These are phyloP conservation scores for Allantophomopsis lycopodina DNA, from an alignment of 2,329 filamentous ascomycete genomes.

Conservation along the genomic window DNA sequence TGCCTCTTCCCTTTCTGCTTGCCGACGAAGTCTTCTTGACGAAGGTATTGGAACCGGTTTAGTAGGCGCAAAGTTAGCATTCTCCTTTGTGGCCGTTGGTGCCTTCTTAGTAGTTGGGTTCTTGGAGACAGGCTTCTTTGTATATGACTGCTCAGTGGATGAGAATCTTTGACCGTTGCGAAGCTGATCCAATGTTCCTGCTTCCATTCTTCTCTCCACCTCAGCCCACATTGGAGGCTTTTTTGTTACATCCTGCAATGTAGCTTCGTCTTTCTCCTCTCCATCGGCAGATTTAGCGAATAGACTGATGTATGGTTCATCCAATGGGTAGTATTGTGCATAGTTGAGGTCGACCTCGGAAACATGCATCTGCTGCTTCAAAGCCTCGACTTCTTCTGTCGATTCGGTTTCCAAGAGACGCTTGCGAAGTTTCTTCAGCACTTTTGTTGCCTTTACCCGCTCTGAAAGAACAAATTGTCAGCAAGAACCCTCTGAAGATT, in stretches of 20 bases:
- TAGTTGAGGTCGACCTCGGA: constrained; percentile 67
- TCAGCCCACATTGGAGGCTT: constrained; percentile 49
- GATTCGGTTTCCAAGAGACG: constrained; percentile 37
- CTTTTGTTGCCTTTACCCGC: constrained; percentile 56
- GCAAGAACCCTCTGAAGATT: constrained; percentile 1
- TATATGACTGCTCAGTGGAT: constrained; percentile 2
- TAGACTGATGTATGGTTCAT: constrained; percentile 55
- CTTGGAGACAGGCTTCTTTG: constrained; percentile 6
- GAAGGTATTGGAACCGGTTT: constrained; percentile 5
- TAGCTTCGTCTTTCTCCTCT: constrained; percentile 11
- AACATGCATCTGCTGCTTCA: constrained; percentile 47
- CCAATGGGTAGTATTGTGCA: constrained; percentile 56
- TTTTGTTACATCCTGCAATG: constrained; percentile 14
- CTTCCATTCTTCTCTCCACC: constrained; percentile 49
- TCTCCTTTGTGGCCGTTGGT: constrained; percentile 8
- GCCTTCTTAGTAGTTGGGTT: constrained; percentile 8
- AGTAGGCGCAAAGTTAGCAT: background rate
- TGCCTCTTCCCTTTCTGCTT: constrained; percentile 19
- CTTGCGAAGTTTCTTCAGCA: constrained; percentile 50
- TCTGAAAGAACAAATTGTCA: constrained; percentile 28
- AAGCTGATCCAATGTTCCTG: constrained; percentile 25
- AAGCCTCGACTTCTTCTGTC: constrained; percentile 31
- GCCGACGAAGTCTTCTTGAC: constrained; percentile 12
- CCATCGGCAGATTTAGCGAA: constrained; percentile 31
- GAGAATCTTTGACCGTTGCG: constrained; percentile 10